These are phyloP conservation scores for Babesia ovis DNA, from an alignment of 169 alveolate genomes.

Conservation along the genomic window DNA sequence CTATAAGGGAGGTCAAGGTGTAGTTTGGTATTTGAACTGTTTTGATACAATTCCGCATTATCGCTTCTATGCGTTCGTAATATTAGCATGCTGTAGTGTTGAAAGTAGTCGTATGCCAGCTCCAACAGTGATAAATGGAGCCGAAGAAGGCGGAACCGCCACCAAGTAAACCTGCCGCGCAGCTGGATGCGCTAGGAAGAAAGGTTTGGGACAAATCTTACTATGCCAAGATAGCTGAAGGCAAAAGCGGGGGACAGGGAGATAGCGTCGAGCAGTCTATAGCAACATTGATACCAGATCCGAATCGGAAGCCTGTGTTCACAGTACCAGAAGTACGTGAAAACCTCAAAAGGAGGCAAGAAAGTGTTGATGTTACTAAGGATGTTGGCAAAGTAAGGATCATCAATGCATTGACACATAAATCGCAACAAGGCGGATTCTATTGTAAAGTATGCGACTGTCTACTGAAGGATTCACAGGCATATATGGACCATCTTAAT, in stretches of 20 bases:
- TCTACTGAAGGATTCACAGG: conserved; percentile 83
- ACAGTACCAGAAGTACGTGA: conserved; percentile 76
- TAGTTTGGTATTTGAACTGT: too few relatives aligned
- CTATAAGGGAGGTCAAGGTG: too few relatives aligned
- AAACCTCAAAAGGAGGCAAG: conserved; percentile 76
- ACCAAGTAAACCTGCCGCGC: conserved; percentile 22
- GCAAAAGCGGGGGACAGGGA: conserved; percentile 59
- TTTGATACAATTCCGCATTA: too few relatives aligned
- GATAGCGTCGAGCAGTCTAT: conserved; percentile 72
- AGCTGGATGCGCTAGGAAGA: conserved; percentile 76
- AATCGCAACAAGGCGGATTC: conserved; percentile 85
- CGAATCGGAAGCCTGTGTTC: conserved; percentile 47
- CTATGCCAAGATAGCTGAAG: conserved; percentile 67
- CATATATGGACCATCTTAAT: conserved; percentile 91
- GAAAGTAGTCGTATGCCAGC: too few relatives aligned
- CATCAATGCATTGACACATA: conserved; percentile 78
- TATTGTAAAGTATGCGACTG: conserved; percentile 87
- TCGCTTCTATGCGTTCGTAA: too few relatives aligned
- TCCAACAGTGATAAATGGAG: not conserved
- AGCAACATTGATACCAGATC: conserved; percentile 65
- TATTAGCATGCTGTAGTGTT: too few relatives aligned
- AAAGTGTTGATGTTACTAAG: conserved; percentile 73
- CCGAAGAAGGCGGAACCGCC: not conserved
- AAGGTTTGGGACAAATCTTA: conserved; percentile 79
- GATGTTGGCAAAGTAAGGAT: conserved; percentile 79